Conservation (phyloP, 78 protist genomes). For the Pigoraptor vietnamica region DNA sequence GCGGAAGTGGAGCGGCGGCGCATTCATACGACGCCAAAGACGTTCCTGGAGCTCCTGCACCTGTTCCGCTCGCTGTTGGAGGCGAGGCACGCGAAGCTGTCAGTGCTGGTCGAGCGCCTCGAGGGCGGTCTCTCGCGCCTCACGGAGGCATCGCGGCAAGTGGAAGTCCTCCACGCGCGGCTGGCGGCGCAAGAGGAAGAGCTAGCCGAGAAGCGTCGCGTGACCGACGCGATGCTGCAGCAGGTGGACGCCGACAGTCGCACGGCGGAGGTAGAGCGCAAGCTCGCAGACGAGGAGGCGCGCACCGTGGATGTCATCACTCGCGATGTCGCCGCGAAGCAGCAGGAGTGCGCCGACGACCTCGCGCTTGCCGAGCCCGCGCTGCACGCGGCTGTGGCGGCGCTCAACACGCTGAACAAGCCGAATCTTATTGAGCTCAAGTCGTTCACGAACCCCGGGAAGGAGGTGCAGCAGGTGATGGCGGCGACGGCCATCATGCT, state of each 20-base stretch:
- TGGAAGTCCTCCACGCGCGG: conserved; percentile 40
- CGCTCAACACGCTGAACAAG: conserved; percentile 29
- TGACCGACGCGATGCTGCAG: conserved; percentile 49
- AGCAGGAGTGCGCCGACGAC: conserved; percentile 44
- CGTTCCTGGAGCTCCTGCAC: conserved; percentile 64
- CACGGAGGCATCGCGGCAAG: conserved; percentile 36
- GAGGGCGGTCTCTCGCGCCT: neutral
- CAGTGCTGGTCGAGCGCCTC: conserved; percentile 16
- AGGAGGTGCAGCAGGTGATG: conserved; percentile 46
- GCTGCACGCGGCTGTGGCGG: conserved; percentile 34
- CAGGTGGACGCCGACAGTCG: conserved; percentile 45
- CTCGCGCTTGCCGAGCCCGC: conserved; percentile 61
- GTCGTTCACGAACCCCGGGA: conserved; percentile 36
- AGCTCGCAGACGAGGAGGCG: conserved; percentile 30
- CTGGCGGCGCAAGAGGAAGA: conserved; percentile 70
- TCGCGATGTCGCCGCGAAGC: conserved; percentile 35
- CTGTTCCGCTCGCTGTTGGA: conserved; percentile 38
- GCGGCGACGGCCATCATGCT: conserved; percentile 61
- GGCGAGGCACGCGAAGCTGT: conserved; percentile 12
- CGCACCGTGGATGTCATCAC: conserved; percentile 41
- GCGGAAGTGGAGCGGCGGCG: conserved; percentile 39
- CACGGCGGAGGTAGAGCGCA: conserved; percentile 38
- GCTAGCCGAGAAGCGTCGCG: conserved; percentile 32
- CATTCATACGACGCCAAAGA: conserved; percentile 73
- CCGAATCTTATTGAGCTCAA: conserved; percentile 41